phyloP scores from a whole-genome alignment of 2,329 filamentous ascomycete genomes.

The Apiospora aurea region DNA sequence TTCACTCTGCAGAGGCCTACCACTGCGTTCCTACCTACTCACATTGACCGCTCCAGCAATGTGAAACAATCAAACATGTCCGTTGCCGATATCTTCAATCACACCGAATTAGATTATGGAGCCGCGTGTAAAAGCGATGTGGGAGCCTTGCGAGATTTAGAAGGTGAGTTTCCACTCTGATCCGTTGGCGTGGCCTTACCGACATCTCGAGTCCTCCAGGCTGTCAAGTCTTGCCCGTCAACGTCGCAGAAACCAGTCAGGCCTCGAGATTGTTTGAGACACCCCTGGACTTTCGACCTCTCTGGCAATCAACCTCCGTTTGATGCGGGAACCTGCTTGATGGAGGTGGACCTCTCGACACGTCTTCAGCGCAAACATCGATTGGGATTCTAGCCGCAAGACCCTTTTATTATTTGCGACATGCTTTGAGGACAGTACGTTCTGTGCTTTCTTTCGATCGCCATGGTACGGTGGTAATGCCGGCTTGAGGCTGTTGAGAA shows the following conservation, averaged over 20 bases:
- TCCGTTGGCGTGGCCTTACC: neutral
- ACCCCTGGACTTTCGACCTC: neutral
- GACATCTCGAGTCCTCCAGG: neutral
- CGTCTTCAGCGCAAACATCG: neutral
- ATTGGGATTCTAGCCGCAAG: neutral
- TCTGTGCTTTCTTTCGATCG: neutral
- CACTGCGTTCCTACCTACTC: neutral
- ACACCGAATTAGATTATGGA: neutral
- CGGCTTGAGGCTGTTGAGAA: neutral
- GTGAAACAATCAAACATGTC: neutral
- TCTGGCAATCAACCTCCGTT: neutral
- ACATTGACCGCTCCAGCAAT: neutral
- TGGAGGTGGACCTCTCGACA: neutral
- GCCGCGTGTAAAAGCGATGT: neutral
- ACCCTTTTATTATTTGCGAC: no score
- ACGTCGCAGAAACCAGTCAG: neutral
- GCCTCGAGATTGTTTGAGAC: neutral
- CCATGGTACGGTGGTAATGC: neutral
- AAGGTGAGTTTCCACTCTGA: neutral
- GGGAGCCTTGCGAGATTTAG: neutral
- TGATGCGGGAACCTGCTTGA: neutral
- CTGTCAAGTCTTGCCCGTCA: neutral
- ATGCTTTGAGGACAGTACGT: neutral
- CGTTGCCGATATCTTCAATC: neutral
- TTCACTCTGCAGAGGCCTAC: neutral